These are phyloP conservation scores for Tolypocladium amazonense DNA, from an alignment of 2,329 filamentous ascomycete genomes.

Conservation along the genomic window DNA sequence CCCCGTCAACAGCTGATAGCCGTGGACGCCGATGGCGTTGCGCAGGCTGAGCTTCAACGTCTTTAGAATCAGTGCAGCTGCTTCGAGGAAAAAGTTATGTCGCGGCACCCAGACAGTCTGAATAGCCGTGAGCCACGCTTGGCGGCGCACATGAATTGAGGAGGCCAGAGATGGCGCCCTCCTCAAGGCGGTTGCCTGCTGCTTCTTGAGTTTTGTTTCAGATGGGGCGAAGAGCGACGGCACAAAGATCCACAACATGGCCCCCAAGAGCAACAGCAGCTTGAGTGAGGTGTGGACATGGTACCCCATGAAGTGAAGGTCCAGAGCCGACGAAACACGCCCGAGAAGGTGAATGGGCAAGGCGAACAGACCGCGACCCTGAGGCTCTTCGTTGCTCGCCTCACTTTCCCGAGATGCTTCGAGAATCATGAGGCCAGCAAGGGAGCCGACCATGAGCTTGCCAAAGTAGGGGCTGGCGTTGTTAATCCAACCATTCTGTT, in stretches of 20 bases:
- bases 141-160: constrained; percentile 72
- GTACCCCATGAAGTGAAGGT: constrained; percentile 44
- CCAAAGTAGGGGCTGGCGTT: constrained; percentile 46
- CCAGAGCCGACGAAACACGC: constrained; percentile 33
- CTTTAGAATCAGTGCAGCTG: constrained; percentile 69
- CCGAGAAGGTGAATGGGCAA: constrained; percentile 50
- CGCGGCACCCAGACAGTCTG: constrained; percentile 87
- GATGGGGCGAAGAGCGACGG: constrained; percentile 37
- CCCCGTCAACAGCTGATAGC: constrained; percentile 71
- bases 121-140: constrained; percentile 87
- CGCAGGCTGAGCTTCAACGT: constrained; percentile 71
- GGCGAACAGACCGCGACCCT: constrained; percentile 57
- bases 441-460: constrained; percentile 86
- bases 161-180: constrained; percentile 65
- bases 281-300: constrained; percentile 43
- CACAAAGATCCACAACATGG: constrained; percentile 43
- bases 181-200: constrained; percentile 31
- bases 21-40: constrained; percentile 63
- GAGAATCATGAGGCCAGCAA: constrained; percentile 85
- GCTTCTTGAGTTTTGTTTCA: constrained; percentile 40
- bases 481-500: constrained; percentile 43
- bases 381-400: constrained; percentile 49
- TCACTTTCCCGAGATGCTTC: constrained; percentile 66
- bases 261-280: constrained; percentile 39
- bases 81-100: constrained; percentile 78